Conservation (phyloP, 2,329 filamentous ascomycete species). For the Beauveria asiatica region DNA sequence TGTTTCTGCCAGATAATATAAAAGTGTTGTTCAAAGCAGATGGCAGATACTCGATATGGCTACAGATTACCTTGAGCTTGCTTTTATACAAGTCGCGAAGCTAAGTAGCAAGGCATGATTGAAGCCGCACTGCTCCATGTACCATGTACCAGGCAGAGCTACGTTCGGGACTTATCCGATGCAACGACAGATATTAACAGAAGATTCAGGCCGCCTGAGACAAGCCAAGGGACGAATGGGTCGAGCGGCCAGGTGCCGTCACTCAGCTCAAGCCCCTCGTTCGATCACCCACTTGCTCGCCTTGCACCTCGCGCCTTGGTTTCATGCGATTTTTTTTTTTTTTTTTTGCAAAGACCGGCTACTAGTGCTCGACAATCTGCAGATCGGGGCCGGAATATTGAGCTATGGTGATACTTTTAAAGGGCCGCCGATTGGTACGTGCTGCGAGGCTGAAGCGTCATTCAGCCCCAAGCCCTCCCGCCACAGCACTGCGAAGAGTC, state of each 20-base stretch:
- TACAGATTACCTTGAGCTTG: background rate
- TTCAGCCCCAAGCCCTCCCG: background rate
- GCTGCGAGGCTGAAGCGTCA: background rate
- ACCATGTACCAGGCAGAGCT: background rate
- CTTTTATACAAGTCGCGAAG: background rate
- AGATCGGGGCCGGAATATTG: background rate
- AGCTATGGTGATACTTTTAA: background rate
- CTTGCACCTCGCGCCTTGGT: background rate
- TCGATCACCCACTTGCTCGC: background rate
- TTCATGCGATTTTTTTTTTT: too few species aligned
- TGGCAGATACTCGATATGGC: background rate
- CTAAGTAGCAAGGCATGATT: background rate
- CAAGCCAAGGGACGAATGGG: background rate
- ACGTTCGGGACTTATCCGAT: background rate
- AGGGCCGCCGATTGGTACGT: background rate
- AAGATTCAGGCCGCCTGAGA: background rate
- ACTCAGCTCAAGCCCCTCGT: background rate
- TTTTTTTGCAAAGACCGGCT: too few species aligned
- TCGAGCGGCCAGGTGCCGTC: background rate
- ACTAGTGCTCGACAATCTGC: too few species aligned
- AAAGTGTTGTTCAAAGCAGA: rapidly evolving
- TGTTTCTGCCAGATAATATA: background rate
- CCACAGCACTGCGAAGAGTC: background rate
- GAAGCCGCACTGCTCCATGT: background rate
- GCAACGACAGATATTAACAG: background rate